Percentiles rank a stretch among this genome's conserved stretches.
Evolutionary conservation across 2,329 filamentous ascomycete genomes (phyloP).

Genomic region (Fusarium napiforme): DNA sequence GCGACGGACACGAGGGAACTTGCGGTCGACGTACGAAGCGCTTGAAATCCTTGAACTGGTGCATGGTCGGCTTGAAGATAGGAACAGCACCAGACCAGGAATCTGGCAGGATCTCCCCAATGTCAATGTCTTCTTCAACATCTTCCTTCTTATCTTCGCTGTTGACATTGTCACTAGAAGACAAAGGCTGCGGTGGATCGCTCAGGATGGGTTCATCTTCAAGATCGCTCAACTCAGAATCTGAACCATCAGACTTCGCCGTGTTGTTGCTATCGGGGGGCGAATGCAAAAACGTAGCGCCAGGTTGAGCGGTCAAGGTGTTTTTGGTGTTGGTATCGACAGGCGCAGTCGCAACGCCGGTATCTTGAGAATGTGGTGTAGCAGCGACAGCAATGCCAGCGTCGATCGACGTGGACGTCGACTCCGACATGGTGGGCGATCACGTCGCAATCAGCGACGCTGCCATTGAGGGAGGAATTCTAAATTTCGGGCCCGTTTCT

Average conservation of each 20-base stretch:
- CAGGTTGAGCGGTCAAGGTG: slow-evolving; percentile 47
- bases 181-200: slow-evolving; percentile 45
- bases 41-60: slow-evolving; percentile 94
- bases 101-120: slow-evolving; percentile 83
- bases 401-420: slow-evolving; percentile 58
- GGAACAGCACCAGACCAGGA: slow-evolving; percentile 93
- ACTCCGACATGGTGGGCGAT: slow-evolving; percentile 57
- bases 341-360: slow-evolving; percentile 43
- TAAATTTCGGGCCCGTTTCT: slow-evolving; percentile 18
- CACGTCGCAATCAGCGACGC: slow-evolving; percentile 52
- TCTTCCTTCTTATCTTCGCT: slow-evolving; percentile 52
- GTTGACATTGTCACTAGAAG: slow-evolving; percentile 41
- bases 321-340: slow-evolving; percentile 47
- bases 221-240: slow-evolving; percentile 74
- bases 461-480: slow-evolving; percentile 48
- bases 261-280: slow-evolving; percentile 73
- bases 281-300: slow-evolving; percentile 65
- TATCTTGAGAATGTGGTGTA: slow-evolving; percentile 49
- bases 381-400: slow-evolving; percentile 63
- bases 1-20: slow-evolving; percentile 13
- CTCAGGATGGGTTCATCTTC: slow-evolving; percentile 63
- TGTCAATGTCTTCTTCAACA: slow-evolving; percentile 73
- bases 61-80: slow-evolving; percentile 95
- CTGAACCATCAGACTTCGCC: slow-evolving; percentile 67
- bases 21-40: slow-evolving; percentile 73